These are phyloP conservation scores for Backusella tarrabulga DNA, from an alignment of 192 early-diverging fungal genomes.

Conservation along the genomic window DNA sequence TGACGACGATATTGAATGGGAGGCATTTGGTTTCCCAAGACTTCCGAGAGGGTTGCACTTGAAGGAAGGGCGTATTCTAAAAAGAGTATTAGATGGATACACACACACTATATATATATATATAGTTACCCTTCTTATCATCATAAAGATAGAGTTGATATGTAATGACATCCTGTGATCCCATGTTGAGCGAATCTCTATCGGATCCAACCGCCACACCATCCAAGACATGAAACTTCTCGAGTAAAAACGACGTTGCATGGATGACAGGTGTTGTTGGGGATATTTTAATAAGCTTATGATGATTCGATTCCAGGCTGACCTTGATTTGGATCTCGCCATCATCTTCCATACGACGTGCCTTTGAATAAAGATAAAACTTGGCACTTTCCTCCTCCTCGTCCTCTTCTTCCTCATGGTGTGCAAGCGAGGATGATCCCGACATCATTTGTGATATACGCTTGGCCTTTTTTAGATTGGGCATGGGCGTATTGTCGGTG, in stretches of 20 bases:
- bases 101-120: background rate
- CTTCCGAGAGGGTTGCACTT: slow-evolving; percentile 14
- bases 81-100: background rate
- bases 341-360: slow-evolving; percentile 12
- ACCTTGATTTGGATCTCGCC: slow-evolving; percentile 32
- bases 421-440: slow-evolving; percentile 12
- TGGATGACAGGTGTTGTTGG: slow-evolving; percentile 37
- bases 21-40: slow-evolving; percentile 18
- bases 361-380: slow-evolving; percentile 27
- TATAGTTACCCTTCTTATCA: slow-evolving; percentile 16
- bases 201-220: background rate
- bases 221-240: slow-evolving; percentile 38
- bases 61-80: slow-evolving; percentile 17
- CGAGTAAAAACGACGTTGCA: slow-evolving; percentile 41
- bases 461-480: slow-evolving; percentile 39
- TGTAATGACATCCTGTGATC: slow-evolving; percentile 1
- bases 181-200: background rate
- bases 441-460: slow-evolving; percentile 41
- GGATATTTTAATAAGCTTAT: slow-evolving; percentile 24
- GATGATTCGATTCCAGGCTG: background rate
- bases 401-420: background rate
- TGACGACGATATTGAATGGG: slow-evolving; percentile 9
- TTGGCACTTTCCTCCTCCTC: background rate
- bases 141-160: slow-evolving; percentile 22
- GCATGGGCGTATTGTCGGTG: slow-evolving; percentile 50